phyloP scores from a whole-genome alignment of 2,329 filamentous ascomycete species.

The Lasiodiplodia hormozganensis region DNA sequence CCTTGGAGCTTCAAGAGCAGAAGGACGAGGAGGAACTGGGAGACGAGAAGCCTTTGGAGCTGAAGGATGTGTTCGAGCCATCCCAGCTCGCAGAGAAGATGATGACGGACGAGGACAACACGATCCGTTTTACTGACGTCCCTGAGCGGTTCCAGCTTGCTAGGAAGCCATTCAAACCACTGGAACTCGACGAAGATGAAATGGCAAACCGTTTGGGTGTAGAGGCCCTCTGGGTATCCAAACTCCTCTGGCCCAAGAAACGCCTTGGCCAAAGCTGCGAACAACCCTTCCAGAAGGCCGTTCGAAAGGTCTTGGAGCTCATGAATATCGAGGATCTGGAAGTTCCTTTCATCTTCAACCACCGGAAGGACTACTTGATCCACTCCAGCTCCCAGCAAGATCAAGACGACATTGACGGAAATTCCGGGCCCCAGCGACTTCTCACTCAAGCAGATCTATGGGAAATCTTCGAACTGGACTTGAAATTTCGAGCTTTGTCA shows the following conservation, averaged over 20 bases:
- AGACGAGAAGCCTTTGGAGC: conserved; percentile 83
- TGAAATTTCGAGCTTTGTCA: conserved; percentile 91
- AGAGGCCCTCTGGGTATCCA: conserved; percentile 90
- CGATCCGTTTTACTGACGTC: conserved; percentile 85
- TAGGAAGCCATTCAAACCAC: conserved; percentile 83
- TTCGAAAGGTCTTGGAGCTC: conserved; percentile 92
- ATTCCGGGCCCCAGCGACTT: conserved; percentile 82
- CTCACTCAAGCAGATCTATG: conserved; percentile 92
- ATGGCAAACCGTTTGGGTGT: conserved; percentile 69
- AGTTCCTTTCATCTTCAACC: conserved; percentile 96
- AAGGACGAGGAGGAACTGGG: conserved; percentile 78
- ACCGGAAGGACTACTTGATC: conserved; percentile 96
- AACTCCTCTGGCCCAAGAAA: conserved; percentile 89
- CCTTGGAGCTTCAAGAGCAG: conserved; percentile 84
- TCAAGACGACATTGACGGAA: conserved; percentile 71
- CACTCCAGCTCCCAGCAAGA: conserved; percentile 74
- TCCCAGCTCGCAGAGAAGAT: conserved; percentile 93
- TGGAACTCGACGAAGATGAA: conserved; percentile 81
- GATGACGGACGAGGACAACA: conserved; percentile 93
- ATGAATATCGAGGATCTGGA: conserved; percentile 94
- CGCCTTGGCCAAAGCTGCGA: conserved; percentile 74
- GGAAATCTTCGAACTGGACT: conserved; percentile 92
- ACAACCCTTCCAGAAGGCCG: conserved; percentile 83
- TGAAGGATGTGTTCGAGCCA: conserved; percentile 98
- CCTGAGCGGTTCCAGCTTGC: conserved; percentile 95